Conservation (phyloP, 1,284 basidiomycete genomes). For the Apiotrichum veenhuisii region DNA sequence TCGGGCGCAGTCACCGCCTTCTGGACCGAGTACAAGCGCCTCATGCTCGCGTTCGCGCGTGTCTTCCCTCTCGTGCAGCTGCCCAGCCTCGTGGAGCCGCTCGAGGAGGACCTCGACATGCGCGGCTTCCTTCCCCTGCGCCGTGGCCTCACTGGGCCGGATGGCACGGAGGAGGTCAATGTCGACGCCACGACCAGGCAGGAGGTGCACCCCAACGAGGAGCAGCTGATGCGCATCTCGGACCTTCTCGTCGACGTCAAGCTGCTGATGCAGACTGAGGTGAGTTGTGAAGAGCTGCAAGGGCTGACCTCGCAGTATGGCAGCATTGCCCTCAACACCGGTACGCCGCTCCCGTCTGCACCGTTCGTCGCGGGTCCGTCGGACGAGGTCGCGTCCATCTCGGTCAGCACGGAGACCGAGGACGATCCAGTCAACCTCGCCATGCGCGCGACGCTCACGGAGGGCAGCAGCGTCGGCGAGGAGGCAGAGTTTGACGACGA, state of each 20-base stretch:
- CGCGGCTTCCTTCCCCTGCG: slow-evolving; percentile 80
- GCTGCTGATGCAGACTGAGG: slow-evolving; percentile 38
- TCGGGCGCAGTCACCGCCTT: slow-evolving; percentile 53
- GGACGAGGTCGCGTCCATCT: slow-evolving; percentile 58
- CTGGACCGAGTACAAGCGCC: slow-evolving; percentile 70
- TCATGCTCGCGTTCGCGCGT: slow-evolving; percentile 61
- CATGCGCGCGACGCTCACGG: slow-evolving; percentile 61
- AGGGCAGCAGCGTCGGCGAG: slow-evolving; percentile 53
- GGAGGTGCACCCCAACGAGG: slow-evolving; percentile 77
- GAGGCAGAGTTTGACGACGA: slow-evolving; percentile 31
- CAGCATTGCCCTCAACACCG: slow-evolving; percentile 1
- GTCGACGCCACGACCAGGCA: slow-evolving; percentile 7
- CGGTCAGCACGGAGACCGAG: slow-evolving; percentile 66
- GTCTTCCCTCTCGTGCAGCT: slow-evolving; percentile 69
- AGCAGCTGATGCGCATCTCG: slow-evolving; percentile 86
- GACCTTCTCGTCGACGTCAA: slow-evolving; percentile 77
- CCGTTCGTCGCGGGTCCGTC: slow-evolving; percentile 31
- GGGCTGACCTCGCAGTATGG: slow-evolving; percentile 5
- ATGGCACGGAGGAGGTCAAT: slow-evolving; percentile 31
- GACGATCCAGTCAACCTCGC: slow-evolving; percentile 77
- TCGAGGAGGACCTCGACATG: slow-evolving; percentile 91
- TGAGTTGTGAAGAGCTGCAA: slow-evolving; percentile 26
- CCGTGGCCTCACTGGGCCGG: slow-evolving; percentile 51
- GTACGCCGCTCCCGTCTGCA: slow-evolving; percentile 7
- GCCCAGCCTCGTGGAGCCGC: slow-evolving; percentile 60